Evolutionary conservation across 495 filamentous ascomycete genomes (phyloP), one percentile per base, ranked within the genome.

Genomic region (Barbatosphaeria neglecta): DNA sequence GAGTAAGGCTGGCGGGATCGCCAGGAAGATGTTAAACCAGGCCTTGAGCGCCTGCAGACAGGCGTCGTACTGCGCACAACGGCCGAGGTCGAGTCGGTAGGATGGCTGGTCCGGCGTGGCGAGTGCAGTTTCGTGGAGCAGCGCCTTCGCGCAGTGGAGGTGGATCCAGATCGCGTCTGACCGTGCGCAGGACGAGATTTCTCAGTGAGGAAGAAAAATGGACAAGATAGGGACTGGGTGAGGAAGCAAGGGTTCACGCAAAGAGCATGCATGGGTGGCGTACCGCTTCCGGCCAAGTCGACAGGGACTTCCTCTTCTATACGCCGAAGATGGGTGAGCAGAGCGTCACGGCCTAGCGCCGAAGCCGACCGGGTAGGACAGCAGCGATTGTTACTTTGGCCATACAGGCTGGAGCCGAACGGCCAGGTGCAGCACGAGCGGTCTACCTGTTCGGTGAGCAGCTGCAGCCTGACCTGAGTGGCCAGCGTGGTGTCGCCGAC

Each of bases 401-500:
- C 3, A n/a, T 35, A 35, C 13, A 35, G 31, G 13, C 31, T 35
- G 13, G 13, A 5, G 31, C 31, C 31, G 13, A 35, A 35, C 1
- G 31, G 31, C 31, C 31, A 35, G 31, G 31, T 35, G 41, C n/a
- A 53, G 43, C 20, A 27, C 22, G 42, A 44, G 4, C 3, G 48
- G 16, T 35, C 38, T 42, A 28, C 20, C 16, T 22, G 38, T 3
- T 41, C 23, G 6, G 33, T 41, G 6, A 77, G 54, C 20, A 72
- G 51, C 37, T 72, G 66, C 18, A 78, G 59, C 43, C 59, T 63
- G 4, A 75, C 71, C 22, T 69, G 56, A 3, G 64, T 52, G 4
- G 69, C 59, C 5, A 78, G 54, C 17, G 68, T 49, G 16, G 62
- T 57, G 55, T 80, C 76, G 15, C 62, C 56, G 0, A 60, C 53